Base-by-base conservation (phyloP, 2,329 filamentous ascomycete genomes). In the Trichoderma semiorbis region DNA sequence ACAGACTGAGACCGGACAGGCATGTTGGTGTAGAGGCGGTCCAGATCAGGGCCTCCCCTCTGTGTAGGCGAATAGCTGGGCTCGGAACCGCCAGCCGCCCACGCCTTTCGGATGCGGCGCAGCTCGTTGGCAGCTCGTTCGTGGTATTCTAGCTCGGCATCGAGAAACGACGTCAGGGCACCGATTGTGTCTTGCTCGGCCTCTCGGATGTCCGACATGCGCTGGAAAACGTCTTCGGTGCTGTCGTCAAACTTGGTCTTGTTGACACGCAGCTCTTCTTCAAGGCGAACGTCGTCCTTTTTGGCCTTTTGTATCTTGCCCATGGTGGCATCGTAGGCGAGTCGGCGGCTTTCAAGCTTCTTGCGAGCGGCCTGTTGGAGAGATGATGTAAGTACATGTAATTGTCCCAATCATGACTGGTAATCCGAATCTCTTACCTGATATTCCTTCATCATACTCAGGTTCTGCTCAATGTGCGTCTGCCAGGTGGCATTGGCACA, bases 181-280 rank as follows among this genome's bases (percentile, higher is more conserved):
- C 88, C 86, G 55, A 97, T 89, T 78, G 91, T 94, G 74, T 98
- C 95, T 57, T 86, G 87, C 81, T 98, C 95, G 26, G 93, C 89
- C 77, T 98, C 95, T 83, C 96, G 95, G 83, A 98, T 97, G 78
- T 98, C 95, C 82, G 97, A 90, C 96, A 98, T 98, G 70, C 95
- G 89, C 72, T 95, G 90, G 76, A 91, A 88, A 69, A 98, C 95
- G 77, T 98, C 95, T 78, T 98, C 95, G 78, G 89, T 96, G 18
- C 93, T 92, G 84, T 98, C 96, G 79, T 98, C 96, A 79, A 97
- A 98, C 83, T 98, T 98, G 77, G 93, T 93, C 81, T 97, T 97
- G 80, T 96, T 93, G 32, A 90, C 88, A 70, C 95, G 92, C 69
- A 97, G 88, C 81, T 98, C 95, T 79, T 98, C 95, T 81, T 98